phyloP scores from a whole-genome alignment of 306 rosid species.

The Mucuna pruriens region DNA sequence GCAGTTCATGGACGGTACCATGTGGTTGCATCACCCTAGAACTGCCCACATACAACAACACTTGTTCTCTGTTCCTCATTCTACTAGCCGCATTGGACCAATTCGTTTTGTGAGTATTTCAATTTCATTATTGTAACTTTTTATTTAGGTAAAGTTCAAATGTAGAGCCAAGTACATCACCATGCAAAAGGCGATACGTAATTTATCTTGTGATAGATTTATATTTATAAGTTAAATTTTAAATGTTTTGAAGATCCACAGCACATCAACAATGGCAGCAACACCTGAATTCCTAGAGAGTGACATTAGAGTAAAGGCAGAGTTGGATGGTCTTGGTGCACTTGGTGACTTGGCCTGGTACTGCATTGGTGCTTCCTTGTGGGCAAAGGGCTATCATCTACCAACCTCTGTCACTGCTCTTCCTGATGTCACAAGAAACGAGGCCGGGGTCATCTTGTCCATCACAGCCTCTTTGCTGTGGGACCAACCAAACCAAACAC shows the following conservation, averaged over 20 bases:
- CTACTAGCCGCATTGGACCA: conserved; percentile 44
- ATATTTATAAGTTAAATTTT: too few relatives aligned
- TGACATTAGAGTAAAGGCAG: conserved; percentile 70
- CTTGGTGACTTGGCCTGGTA: conserved; percentile 83
- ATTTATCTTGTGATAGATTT: too few relatives aligned
- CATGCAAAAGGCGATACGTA: too few relatives aligned
- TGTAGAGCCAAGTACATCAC: too few relatives aligned
- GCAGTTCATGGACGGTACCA: conserved; percentile 82
- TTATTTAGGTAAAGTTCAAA: too few relatives aligned
- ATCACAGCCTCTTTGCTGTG: conserved; percentile 64
- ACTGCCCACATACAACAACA: conserved; percentile 63
- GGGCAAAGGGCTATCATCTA: conserved; percentile 68
- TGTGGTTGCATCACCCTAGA: conserved; percentile 94
- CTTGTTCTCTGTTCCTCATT: conserved; percentile 47
- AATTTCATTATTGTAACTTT: neutral
- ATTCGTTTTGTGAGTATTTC: conserved; percentile 53
- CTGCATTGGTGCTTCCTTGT: conserved; percentile 73
- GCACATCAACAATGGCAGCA: conserved; percentile 61
- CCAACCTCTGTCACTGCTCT: conserved; percentile 62
- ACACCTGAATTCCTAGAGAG: conserved; percentile 55
- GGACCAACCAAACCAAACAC: conserved; percentile 51
- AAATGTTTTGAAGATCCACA: conserved; percentile 60
- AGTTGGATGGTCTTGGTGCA: conserved; percentile 74
- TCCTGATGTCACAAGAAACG: conserved; percentile 54
- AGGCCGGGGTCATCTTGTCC: conserved; percentile 67